Evolutionary conservation across 1,284 basidiomycete genomes (phyloP).

Genomic region (Tremellales sp.): DNA sequence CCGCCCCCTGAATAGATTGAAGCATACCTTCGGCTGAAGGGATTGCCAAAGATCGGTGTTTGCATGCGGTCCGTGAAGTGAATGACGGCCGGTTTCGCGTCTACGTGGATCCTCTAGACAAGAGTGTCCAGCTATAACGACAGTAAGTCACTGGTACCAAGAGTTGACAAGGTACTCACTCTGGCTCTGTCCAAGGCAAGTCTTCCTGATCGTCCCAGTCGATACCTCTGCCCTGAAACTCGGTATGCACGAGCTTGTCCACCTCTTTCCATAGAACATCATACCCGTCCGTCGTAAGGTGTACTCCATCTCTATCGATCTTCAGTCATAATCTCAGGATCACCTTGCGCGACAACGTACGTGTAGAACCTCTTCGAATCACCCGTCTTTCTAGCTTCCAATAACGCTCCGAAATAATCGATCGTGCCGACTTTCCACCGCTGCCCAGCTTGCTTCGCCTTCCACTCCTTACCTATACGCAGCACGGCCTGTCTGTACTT

Average conservation of each 20-base stretch:
- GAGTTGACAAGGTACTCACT: conserved; percentile 12
- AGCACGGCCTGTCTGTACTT: conserved; percentile 65
- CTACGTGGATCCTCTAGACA: no score
- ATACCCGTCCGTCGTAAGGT: conserved; percentile 69
- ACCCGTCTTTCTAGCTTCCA: conserved; percentile 55
- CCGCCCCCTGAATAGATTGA: no score
- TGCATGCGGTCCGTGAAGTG: no score
- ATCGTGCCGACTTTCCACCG: conserved; percentile 55
- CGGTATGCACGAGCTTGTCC: conserved; percentile 56
- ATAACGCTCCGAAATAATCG: conserved; percentile 65
- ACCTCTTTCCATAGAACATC: conserved; percentile 64
- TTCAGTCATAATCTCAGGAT: neutral
- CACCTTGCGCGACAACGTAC: no score
- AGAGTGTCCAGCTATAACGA: neutral
- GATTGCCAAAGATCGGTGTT: no score
- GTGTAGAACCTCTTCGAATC: conserved; percentile 58
- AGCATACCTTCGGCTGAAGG: no score
- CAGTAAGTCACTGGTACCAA: neutral
- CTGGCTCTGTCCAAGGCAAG: conserved; percentile 20
- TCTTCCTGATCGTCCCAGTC: conserved; percentile 32
- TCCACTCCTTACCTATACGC: conserved; percentile 56
- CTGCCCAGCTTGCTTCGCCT: conserved; percentile 43
- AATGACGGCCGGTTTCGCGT: no score
- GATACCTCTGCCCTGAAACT: conserved; percentile 48
- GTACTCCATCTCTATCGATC: conserved; percentile 72